Percentiles rank a stretch among this genome's conserved stretches.
Evolutionary conservation across 2,329 filamentous ascomycete genomes (phyloP).

Genomic region (Pestalotiopsis sp.): DNA sequence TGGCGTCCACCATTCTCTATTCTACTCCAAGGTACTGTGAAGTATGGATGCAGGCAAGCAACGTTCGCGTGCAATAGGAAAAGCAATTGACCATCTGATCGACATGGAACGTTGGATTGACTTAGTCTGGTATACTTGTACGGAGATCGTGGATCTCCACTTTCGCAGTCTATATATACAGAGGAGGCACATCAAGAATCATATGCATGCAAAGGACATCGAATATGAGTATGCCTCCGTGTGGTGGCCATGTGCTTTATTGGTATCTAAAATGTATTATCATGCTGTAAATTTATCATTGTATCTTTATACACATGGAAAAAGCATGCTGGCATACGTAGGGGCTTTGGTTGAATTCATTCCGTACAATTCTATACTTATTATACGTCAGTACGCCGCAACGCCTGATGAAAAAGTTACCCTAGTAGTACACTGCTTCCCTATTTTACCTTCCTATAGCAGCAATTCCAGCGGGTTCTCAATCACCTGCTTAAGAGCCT

Average conservation of each 20-base stretch:
- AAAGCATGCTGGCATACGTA: not conserved
- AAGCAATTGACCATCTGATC: too few species aligned
- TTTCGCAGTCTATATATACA: not conserved
- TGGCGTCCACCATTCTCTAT: too few species aligned
- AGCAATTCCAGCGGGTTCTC: slow-evolving; percentile 97
- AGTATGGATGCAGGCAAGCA: too few species aligned
- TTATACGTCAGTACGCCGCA: slow-evolving; percentile 15
- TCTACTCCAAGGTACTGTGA: too few species aligned
- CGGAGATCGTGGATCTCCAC: not conserved
- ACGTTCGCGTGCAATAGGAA: too few species aligned
- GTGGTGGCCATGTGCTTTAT: not conserved
- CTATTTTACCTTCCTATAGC: slow-evolving; percentile 60
- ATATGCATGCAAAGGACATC: not conserved
- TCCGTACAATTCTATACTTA: slow-evolving; percentile 14
- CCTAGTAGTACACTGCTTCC: slow-evolving; percentile 12
- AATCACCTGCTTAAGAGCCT: slow-evolving; percentile 93
- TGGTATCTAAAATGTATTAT: not conserved
- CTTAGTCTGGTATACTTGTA: not conserved
- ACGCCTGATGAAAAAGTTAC: slow-evolving; percentile 13
- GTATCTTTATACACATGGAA: not conserved
- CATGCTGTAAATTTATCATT: not conserved
- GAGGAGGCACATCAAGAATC: not conserved
- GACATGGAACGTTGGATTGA: too few species aligned
- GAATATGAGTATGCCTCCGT: too few species aligned
- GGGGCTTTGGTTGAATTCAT: slow-evolving; percentile 6